Percentiles rank a stretch among this genome's conserved stretches.
phyloP scores from a whole-genome alignment of 2,329 filamentous ascomycete genomes.

The Xylaria multiplex region DNA sequence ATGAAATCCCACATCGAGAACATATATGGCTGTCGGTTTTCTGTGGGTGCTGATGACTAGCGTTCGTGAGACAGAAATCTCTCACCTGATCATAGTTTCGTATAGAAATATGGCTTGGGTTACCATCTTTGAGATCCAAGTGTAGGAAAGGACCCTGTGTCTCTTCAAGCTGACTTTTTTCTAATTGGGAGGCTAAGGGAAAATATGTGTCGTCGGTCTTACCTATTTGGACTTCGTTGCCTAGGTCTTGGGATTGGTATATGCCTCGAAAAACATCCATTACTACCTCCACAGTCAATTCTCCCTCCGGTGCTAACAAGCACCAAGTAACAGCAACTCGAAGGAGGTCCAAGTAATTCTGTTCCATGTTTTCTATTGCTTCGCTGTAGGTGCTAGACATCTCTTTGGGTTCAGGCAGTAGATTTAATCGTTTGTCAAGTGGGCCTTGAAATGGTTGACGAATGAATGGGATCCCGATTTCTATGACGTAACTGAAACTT shows the following conservation, averaged over 20 bases:
- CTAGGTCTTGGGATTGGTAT: neutral
- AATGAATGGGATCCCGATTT: conserved; percentile 9
- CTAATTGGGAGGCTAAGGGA: neutral
- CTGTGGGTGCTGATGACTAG: neutral
- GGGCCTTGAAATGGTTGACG: conserved; percentile 6
- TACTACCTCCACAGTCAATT: conserved; percentile 6
- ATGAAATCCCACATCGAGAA: neutral
- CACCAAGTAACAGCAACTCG: conserved; percentile 10
- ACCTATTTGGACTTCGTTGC: neutral
- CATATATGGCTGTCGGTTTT: conserved; percentile 1
- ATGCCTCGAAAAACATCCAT: conserved; percentile 13
- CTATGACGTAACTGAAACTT: conserved; percentile 5
- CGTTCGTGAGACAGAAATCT: neutral
- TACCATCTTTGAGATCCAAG: neutral
- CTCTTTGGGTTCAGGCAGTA: conserved; percentile 6
- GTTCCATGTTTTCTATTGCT: conserved; percentile 2
- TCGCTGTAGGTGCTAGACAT: neutral
- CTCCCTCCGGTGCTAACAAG: neutral
- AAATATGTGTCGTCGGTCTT: neutral
- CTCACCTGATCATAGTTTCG: conserved; percentile 11
- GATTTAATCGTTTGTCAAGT: neutral
- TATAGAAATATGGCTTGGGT: neutral
- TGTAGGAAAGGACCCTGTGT: neutral
- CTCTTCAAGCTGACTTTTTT: conserved; percentile 5
- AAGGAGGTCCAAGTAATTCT: conserved; percentile 5